These are phyloP conservation scores for Apophysomyces trapeziformis DNA, from an alignment of 371 early-diverging fungal species.

Conservation along the genomic window DNA sequence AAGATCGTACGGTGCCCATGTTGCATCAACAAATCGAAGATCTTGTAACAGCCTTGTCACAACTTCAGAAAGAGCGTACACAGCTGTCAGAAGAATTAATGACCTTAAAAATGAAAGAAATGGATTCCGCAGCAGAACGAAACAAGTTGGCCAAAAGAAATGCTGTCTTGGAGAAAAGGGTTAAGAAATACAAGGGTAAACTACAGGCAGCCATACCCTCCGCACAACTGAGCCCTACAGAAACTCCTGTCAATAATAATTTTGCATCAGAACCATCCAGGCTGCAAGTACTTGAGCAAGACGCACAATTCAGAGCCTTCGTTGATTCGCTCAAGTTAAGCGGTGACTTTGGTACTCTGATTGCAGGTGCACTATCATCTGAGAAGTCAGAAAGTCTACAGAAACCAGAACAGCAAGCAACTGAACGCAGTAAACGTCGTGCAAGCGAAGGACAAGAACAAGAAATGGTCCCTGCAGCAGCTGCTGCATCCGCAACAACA, in stretches of 20 bases:
- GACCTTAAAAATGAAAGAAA: constrained; percentile 54
- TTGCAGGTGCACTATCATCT: constrained; percentile 42
- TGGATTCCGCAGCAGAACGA: constrained; percentile 42
- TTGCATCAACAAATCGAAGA: constrained; percentile 65
- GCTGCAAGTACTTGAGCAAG: constrained; percentile 32
- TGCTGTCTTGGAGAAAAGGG: constrained; percentile 21
- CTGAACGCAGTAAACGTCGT: neutral
- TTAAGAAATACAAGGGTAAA: constrained; percentile 30
- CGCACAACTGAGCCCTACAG: neutral
- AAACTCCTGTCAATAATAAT: neutral
- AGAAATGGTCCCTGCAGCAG: constrained; percentile 1
- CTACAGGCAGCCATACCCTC: constrained; percentile 6
- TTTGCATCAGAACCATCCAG: constrained; percentile 9
- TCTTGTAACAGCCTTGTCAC: constrained; percentile 58
- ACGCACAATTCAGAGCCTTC: constrained; percentile 38
- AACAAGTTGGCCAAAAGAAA: constrained; percentile 30
- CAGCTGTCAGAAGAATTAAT: constrained; percentile 53
- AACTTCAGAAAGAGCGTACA: constrained; percentile 59
- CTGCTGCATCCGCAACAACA: constrained; percentile 7
- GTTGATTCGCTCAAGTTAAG: constrained; percentile 37
- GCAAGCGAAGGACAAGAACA: constrained; percentile 6
- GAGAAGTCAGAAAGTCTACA: neutral
- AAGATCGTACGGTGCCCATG: constrained; percentile 13
- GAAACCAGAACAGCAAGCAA: neutral
- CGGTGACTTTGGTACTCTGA: constrained; percentile 47